Conservation (phyloP, 208 protist genomes). For the Phytomonas sp. region DNA sequence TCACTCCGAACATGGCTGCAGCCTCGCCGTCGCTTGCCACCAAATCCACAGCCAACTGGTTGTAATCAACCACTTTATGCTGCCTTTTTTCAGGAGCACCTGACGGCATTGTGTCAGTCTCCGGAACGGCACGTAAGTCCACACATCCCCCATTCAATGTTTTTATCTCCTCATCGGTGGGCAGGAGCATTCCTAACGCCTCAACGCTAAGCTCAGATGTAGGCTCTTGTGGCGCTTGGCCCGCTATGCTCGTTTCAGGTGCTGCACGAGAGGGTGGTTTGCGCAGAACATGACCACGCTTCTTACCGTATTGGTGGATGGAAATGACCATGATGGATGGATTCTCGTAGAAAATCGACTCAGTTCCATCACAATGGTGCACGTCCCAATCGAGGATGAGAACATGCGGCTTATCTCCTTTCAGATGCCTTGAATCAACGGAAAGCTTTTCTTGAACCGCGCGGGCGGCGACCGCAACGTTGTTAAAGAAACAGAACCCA, state of each 20-base stretch:
- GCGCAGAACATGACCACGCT: constrained; percentile 53
- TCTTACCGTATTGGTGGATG: constrained; percentile 87
- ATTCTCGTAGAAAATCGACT: constrained; percentile 90
- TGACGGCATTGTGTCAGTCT: background rate
- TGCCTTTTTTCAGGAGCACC: background rate
- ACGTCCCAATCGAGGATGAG: constrained; percentile 95
- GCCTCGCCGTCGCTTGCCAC: constrained; percentile 30
- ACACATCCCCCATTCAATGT: background rate
- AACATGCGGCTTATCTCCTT: constrained; percentile 25
- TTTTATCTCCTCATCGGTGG: background rate
- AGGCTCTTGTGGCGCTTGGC: background rate
- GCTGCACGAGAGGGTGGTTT: constrained; percentile 18
- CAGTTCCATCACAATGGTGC: constrained; percentile 93
- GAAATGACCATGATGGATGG: constrained; percentile 89
- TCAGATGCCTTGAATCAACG: background rate
- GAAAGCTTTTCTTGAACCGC: constrained; percentile 51
- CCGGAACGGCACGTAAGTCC: background rate
- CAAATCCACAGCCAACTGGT: constrained; percentile 46
- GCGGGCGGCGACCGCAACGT: constrained; percentile 84
- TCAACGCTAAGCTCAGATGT: constrained; percentile 9
- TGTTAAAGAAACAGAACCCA: constrained; percentile 92
- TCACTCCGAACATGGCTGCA: constrained; percentile 41
- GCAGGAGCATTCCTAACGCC: constrained; percentile 10
- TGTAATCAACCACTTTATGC: constrained; percentile 51
- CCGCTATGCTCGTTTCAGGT: background rate